Percentiles rank a stretch among this genome's conserved stretches.
phyloP scores from a whole-genome alignment of 2,329 filamentous ascomycete genomes.

The Fusarium goolgardi region DNA sequence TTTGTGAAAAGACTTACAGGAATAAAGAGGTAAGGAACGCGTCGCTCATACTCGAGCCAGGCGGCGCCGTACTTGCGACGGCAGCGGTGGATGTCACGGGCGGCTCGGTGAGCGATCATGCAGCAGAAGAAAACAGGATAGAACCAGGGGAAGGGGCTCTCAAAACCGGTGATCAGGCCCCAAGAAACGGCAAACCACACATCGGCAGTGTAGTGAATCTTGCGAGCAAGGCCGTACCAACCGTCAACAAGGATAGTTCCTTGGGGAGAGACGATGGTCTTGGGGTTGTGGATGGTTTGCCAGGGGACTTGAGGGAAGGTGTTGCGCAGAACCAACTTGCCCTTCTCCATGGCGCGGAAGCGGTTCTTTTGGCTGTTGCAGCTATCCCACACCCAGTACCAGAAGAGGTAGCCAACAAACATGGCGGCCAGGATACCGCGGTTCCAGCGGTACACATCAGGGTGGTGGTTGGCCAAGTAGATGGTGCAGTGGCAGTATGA shows the following conservation, averaged over 20 bases:
- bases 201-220: conserved; percentile 64
- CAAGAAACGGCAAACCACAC: conserved; percentile 62
- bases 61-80: conserved; percentile 83
- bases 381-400: conserved; percentile 94
- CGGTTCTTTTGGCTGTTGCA: conserved; percentile 94
- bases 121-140: conserved; percentile 84
- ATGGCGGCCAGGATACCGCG: conserved; percentile 72
- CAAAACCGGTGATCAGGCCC: conserved; percentile 64
- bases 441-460: conserved; percentile 82
- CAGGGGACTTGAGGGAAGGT: conserved; percentile 93
- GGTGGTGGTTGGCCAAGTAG: conserved; percentile 86
- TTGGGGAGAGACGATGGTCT: conserved; percentile 76
- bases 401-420: conserved; percentile 78
- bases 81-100: conserved; percentile 81
- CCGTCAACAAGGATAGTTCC: conserved; percentile 85
- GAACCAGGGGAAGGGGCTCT: conserved; percentile 89
- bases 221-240: conserved; percentile 83
- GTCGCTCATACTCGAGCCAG: conserved; percentile 82
- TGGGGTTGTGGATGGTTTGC: conserved; percentile 83
- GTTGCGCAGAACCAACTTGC: conserved; percentile 75
- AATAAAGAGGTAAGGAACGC: conserved; percentile 87
- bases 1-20: conserved; percentile 58
- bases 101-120: conserved; percentile 85
- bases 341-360: conserved; percentile 83
- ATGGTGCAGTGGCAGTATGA: conserved; percentile 95